Base-by-base conservation (phyloP, 2,329 filamentous ascomycete genomes). In the Fusarium sp. region DNA sequence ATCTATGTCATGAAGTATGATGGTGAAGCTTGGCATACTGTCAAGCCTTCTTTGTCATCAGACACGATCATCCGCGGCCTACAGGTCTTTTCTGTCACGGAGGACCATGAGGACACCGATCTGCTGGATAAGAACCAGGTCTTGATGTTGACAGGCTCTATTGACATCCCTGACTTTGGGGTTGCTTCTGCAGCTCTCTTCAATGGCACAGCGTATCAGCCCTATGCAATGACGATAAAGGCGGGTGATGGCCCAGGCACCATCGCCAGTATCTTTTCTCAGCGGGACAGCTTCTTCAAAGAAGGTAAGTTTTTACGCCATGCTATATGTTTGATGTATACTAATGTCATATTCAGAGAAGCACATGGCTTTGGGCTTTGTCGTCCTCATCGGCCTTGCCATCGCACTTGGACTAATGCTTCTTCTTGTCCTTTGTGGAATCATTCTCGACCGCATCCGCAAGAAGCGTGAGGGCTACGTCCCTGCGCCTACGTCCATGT, bases 171-270 rank as follows among this genome's bases (percentile, higher is more conserved):
- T 0, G 82, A 83, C 50, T 94, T 94, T 76, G 94, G 95, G 62
- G 90, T 90, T 60, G 93, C 91, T 8, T 97, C 95, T 16, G 94
- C 93, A 11, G 95, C 90, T 10, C 83, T 98, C 28, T 99, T 92
- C 83, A 93, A 98, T 76, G 96, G 96, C 74, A 93, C 90, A 13
- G 82, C 84, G 4, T 89, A 95, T 77, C 84, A 85, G 53, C 95
- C 96, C 1, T 97, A 95, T 78, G 87, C 93, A 42, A 86, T 99
- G 43, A 92, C 94, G 3, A 91, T 89, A 46, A 91, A 86, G 62
- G 81, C 85, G 14, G 85, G 89, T 74, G 89, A 89, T 62, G 84
- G 85, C 14, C 83, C 88, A 13, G 93, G 94, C 50, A 94, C 89
- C 74, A 88, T 99, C 75, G 90, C 91, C 34, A 89, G 88, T 71